Conservation (phyloP, 2,329 filamentous ascomycete genomes). For the Harringtonia aguacate region DNA sequence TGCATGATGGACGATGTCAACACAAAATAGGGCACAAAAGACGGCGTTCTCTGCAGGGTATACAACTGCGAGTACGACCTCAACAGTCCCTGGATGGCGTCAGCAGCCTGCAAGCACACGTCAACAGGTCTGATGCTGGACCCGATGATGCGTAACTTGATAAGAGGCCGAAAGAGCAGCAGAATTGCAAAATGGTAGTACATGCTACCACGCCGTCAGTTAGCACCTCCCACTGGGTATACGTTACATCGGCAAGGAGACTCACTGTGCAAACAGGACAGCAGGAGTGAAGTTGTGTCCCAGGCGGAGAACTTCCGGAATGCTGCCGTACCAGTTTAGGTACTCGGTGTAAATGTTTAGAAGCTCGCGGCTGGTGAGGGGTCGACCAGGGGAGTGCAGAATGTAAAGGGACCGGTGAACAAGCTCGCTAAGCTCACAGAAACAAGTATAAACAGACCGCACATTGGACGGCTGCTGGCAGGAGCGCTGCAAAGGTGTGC, state of each 20-base stretch:
- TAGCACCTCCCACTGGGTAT: neutral
- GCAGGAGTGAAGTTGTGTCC: conserved; percentile 63
- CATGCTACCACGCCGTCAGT: conserved; percentile 37
- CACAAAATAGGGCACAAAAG: conserved; percentile 53
- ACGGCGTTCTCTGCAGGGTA: conserved; percentile 46
- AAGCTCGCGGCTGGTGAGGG: conserved; percentile 52
- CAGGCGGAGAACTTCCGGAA: conserved; percentile 53
- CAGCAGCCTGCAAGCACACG: conserved; percentile 52
- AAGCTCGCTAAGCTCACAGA: conserved; percentile 63
- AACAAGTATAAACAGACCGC: conserved; percentile 55
- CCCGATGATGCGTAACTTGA: conserved; percentile 52
- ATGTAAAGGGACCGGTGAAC: conserved; percentile 62
- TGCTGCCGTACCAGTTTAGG: conserved; percentile 58
- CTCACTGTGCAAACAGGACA: conserved; percentile 65
- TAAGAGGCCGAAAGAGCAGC: conserved; percentile 63
- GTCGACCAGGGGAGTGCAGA: conserved; percentile 58
- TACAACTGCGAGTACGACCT: conserved; percentile 48
- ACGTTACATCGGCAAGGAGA: conserved; percentile 10
- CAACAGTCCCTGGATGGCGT: conserved; percentile 45
- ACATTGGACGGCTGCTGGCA: conserved; percentile 57
- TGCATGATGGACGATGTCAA: conserved; percentile 51
- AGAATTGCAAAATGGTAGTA: conserved; percentile 61
- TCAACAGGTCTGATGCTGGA: conserved; percentile 54
- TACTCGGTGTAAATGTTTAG: conserved; percentile 57
- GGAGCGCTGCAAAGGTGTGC: conserved; percentile 40